Evolutionary conservation across 257 asterid genomes (phyloP), one percentile per base, ranked within the genome.

Genomic region (Asclepias syriaca): DNA sequence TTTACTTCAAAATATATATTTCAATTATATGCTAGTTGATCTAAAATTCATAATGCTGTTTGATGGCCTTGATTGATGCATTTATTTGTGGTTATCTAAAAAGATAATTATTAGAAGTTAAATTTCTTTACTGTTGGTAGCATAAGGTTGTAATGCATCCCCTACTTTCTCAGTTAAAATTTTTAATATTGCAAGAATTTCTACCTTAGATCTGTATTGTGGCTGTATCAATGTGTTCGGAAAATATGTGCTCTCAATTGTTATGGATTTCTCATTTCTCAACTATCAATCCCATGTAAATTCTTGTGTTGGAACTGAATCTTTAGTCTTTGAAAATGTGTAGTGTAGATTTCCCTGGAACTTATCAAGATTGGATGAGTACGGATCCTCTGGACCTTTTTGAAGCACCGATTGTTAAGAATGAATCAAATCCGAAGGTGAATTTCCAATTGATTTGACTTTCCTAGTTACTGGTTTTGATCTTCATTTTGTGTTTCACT

Each of bases 361-460:
- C 90, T 72, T 92, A 85, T 85, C 98, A 88, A 84, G 90, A 90
- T 84, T 92, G 98, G 98, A 78, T 83, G 69, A 79, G 85, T 58
- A 92, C 96, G 70, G 83, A 92, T 84, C 98, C 98, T 59, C 75
- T 83, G 65, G 92, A 87, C 78, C 98, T 92, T 78, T 90, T 92
- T 70, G 90, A 92, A 70, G 98, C 98, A 60, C 92, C 93, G 7
- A 77, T 84, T 75, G 80, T 82, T 73, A 92, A 92, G 81, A 32
- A 87, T 68, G 98, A 92, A 72, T 78, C 96, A 2, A 90, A 81
- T 45, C 96, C 98, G 58, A 90, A 88, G 91, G 96, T 90, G 69
- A 45, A 79, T 68, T 50, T 61, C 21, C 65, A 21, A 55, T 53
- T 68, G 40, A 45, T 53, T 69, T 75, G 64, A 65, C 51, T 60